These are phyloP conservation scores for Wickerhamiella brachini DNA, from an alignment of 805 yeast species.

Conservation along the genomic window DNA sequence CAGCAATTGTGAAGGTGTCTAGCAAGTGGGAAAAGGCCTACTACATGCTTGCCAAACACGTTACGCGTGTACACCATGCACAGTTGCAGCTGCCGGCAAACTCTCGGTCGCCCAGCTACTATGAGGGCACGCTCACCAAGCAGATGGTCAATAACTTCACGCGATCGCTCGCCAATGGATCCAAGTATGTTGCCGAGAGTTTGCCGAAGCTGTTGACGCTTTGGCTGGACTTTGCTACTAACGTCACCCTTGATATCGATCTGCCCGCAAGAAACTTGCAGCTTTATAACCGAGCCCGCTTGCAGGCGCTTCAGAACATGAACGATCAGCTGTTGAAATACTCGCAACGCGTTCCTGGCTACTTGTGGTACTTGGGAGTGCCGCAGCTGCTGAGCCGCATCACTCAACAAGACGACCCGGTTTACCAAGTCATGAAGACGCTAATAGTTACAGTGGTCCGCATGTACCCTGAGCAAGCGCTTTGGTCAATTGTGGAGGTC, in stretches of 20 bases:
- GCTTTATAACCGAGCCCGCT: not conserved
- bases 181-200: slow-evolving; percentile 61
- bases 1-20: slow-evolving; percentile 40
- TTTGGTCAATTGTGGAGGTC: slow-evolving; percentile 76
- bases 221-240: slow-evolving; percentile 60
- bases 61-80: slow-evolving; percentile 61
- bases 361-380: slow-evolving; percentile 67
- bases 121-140: slow-evolving; percentile 35
- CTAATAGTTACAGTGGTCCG: slow-evolving; percentile 44
- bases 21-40: slow-evolving; percentile 63
- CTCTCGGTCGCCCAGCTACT: slow-evolving; percentile 14
- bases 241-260: not conserved
- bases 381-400: slow-evolving; percentile 79
- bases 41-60: slow-evolving; percentile 68
- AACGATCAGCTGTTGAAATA: not conserved
- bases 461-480: slow-evolving; percentile 64
- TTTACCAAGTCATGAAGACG: slow-evolving; percentile 41
- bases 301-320: not conserved
- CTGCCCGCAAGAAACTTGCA: not conserved
- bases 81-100: slow-evolving; percentile 30
- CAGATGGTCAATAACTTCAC: slow-evolving; percentile 43
- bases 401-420: slow-evolving; percentile 42
- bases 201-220: slow-evolving; percentile 53
- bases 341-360: slow-evolving; percentile 30
- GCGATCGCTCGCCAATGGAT: slow-evolving; percentile 46